phyloP scores from a whole-genome alignment of 495 filamentous ascomycete genomes.

The Aspergillus leporis region DNA sequence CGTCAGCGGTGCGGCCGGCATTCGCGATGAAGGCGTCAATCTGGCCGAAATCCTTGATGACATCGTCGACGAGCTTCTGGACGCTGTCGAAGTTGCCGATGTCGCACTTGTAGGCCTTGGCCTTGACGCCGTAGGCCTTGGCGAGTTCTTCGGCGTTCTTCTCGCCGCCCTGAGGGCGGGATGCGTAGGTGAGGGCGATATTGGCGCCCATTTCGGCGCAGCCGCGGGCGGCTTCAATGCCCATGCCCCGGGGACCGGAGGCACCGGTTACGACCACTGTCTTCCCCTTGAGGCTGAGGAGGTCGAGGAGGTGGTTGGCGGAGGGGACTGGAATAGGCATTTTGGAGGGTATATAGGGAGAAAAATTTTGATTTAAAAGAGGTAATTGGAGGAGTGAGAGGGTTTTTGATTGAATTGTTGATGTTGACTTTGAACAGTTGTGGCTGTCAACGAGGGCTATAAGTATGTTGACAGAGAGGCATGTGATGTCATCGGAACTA shows the following conservation, averaged over 20 bases:
- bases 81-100: constrained; percentile 55
- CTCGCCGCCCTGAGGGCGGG: constrained; percentile 59
- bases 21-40: constrained; percentile 70
- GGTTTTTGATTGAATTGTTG: neutral
- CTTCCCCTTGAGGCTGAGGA: constrained; percentile 73
- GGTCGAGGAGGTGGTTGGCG: constrained; percentile 58
- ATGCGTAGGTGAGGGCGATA: constrained; percentile 67
- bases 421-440: constrained; percentile 4
- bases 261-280: constrained; percentile 71
- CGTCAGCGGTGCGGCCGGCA: constrained; percentile 64
- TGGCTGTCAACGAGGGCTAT: neutral
- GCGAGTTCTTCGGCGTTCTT: constrained; percentile 63
- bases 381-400: neutral
- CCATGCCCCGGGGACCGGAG: constrained; percentile 68
- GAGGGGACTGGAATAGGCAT: constrained; percentile 60
- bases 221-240: constrained; percentile 71
- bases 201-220: constrained; percentile 73
- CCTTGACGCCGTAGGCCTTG: constrained; percentile 63
- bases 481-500: neutral
- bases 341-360: no score
- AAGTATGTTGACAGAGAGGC: neutral
- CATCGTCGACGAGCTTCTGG: constrained; percentile 46
- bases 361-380: no score
- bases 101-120: constrained; percentile 64
- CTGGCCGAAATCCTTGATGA: constrained; percentile 63